Base-by-base conservation (phyloP, 179 eudicot genomes). In the Dionaea muscipula region DNA sequence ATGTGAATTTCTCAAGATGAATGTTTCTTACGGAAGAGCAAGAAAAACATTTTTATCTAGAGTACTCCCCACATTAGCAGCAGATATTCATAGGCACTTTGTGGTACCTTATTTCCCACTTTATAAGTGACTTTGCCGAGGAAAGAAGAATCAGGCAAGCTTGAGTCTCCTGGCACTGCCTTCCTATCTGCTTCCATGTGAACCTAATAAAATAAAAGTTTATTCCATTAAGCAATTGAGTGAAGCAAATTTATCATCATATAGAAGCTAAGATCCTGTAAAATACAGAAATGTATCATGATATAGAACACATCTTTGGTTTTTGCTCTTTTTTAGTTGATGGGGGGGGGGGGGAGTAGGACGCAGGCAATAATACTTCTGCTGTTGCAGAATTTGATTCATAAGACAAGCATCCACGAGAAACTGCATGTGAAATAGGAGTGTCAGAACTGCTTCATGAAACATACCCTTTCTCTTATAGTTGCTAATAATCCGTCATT, bases 161-260 rank as follows among this genome's bases (percentile, higher is more conserved):
- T 59, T 56, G 79, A 49, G 55, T 88, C 83, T 53, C 72, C 84
- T 22, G 77, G 51, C 66, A 73, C 62, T 49, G 84, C 75, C 76
- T 88, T 93, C 62, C 86, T 76, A 53, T 93, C 99, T 47, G 80
- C 89, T 77, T 88, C 95, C 95, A 93, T 81, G 69, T 93, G 99
- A 62, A 88, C 99, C 98, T 91, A 68, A 58, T 61, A 47, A 52
- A 59, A 48, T 41, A n/a, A 37, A 56, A 47, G 43, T 41, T 9
- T 2, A 63, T 48, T 38, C 16, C 35, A 5, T 23, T 55, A 57
- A 73, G 33, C 40, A 60, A 51, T 5, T 40, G 60, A 36, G 50
- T 37, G 41, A 62, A 41, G 17, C 56, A 35, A 55, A 55, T 39
- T 19, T 8, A 14, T 49, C n/a, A 49, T 11, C 14, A 17, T n/a